Percentiles rank a stretch among this genome's conserved stretches.
Conservation (phyloP, 1,139 yeast genomes). For the Yamadazyma songkhlaensis region DNA sequence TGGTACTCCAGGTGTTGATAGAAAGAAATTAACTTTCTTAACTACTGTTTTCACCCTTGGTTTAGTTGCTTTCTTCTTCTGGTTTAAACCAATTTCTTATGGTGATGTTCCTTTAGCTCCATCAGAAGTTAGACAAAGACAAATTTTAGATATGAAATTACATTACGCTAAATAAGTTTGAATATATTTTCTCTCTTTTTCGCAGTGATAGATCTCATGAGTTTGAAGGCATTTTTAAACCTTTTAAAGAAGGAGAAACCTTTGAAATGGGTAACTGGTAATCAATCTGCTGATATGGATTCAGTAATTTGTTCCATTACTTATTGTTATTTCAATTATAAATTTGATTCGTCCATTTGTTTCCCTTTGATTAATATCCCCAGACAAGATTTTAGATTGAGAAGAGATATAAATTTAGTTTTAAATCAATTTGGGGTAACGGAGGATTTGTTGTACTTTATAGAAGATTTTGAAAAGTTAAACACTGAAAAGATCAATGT, state of each 20-base stretch:
- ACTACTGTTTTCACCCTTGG: slow-evolving; percentile 41
- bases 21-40: slow-evolving; percentile 28
- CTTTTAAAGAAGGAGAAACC: slow-evolving; percentile 10
- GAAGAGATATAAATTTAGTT: slow-evolving; percentile 67
- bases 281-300: slow-evolving; percentile 84
- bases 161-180: slow-evolving; percentile 71
- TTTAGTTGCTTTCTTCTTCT: slow-evolving; percentile 64
- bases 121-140: slow-evolving; percentile 67
- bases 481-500: slow-evolving; percentile 29
- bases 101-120: slow-evolving; percentile 68
- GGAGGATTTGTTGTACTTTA: slow-evolving; percentile 52
- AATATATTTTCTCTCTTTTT: not conserved
- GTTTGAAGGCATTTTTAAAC: slow-evolving; percentile 13
- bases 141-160: slow-evolving; percentile 77
- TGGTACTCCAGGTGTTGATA: slow-evolving; percentile 21
- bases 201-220: slow-evolving; percentile 8
- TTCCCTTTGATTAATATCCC: slow-evolving; percentile 78
- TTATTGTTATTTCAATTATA: slow-evolving; percentile 57
- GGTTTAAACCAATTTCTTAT: slow-evolving; percentile 81
- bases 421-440: slow-evolving; percentile 49
- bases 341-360: slow-evolving; percentile 17
- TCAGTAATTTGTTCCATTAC: slow-evolving; percentile 76
- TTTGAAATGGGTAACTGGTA: slow-evolving; percentile 66
- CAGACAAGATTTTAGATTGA: slow-evolving; percentile 56
- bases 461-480: slow-evolving; percentile 52